A percentile compares a stretch with the other conserved stretches of the same genome.
Conservation (phyloP, 2,329 filamentous ascomycete genomes). For the Aspergillus chevalieri region DNA sequence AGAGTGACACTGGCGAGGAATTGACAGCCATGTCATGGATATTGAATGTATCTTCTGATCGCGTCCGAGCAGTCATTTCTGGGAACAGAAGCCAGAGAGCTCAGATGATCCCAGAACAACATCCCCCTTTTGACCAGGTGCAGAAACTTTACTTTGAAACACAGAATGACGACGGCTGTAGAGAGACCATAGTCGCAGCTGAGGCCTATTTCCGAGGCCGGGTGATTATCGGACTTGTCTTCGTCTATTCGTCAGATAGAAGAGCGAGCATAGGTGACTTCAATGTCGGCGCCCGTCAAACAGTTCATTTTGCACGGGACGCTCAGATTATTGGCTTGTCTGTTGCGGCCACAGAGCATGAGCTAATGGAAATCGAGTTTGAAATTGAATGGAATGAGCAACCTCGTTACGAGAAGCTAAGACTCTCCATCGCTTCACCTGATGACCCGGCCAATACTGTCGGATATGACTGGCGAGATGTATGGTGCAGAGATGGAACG, state of each 20-base stretch:
- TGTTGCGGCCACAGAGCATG: not conserved
- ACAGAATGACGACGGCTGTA: not conserved
- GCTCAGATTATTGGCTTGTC: constrained; percentile 3
- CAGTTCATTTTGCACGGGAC: constrained; percentile 1
- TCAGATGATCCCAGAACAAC: constrained; percentile 1
- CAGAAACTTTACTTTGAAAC: constrained; percentile 8
- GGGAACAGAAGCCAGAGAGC: not conserved
- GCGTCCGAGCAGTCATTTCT: constrained; percentile 5
- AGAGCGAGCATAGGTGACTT: constrained; percentile 1
- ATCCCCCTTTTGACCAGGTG: constrained; percentile 6
- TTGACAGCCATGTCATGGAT: constrained; percentile 9
- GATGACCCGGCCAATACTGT: not conserved
- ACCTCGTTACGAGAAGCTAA: not conserved
- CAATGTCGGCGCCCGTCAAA: not conserved
- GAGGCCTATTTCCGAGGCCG: constrained; percentile 1
- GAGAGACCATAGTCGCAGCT: constrained; percentile 1
- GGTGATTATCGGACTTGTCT: constrained; percentile 3
- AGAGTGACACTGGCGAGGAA: not conserved
- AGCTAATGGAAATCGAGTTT: constrained; percentile 2
- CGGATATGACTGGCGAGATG: constrained; percentile 1
- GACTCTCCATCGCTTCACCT: not conserved
- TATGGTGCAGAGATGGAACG: constrained; percentile 2
- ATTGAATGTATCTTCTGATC: constrained; percentile 1
- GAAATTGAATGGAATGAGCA: constrained; percentile 1
- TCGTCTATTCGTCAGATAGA: constrained; percentile 3